Conservation (phyloP, 768 basidiomycete species). For the Tylopilus vinaceipallidus region DNA sequence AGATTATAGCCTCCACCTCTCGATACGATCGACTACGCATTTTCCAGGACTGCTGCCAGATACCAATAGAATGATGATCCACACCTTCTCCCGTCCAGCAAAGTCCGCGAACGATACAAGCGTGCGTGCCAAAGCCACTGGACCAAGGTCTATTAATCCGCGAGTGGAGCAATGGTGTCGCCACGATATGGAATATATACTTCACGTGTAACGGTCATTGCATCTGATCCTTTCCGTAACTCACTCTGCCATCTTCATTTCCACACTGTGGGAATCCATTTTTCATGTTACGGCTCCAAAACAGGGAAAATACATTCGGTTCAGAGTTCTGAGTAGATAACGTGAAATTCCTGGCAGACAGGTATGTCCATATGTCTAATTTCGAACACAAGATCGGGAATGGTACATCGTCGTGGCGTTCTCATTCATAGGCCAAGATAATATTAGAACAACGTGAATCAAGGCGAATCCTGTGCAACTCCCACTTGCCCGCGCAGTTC, state of each 20-base stretch:
- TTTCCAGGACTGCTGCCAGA: background rate
- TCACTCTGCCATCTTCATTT: background rate
- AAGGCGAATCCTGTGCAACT: background rate
- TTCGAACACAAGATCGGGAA: background rate
- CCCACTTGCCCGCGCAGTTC: background rate
- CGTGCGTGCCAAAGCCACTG: background rate
- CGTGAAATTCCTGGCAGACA: background rate
- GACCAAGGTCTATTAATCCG: background rate
- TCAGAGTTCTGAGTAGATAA: background rate
- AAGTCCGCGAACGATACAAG: conserved; percentile 12
- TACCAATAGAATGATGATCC: conserved; percentile 15
- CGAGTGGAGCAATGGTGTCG: background rate
- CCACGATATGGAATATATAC: background rate
- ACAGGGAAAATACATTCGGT: background rate
- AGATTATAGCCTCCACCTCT: background rate
- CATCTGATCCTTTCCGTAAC: background rate
- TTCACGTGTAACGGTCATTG: background rate
- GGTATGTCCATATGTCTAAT: background rate
- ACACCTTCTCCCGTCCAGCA: background rate
- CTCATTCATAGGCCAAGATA: background rate
- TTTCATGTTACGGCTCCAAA: background rate
- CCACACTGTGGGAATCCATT: background rate
- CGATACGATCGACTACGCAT: conserved; percentile 1
- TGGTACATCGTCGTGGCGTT: background rate
- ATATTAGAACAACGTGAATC: background rate